phyloP scores from a whole-genome alignment of 345 rosid species.

The Kandelia obovata region DNA sequence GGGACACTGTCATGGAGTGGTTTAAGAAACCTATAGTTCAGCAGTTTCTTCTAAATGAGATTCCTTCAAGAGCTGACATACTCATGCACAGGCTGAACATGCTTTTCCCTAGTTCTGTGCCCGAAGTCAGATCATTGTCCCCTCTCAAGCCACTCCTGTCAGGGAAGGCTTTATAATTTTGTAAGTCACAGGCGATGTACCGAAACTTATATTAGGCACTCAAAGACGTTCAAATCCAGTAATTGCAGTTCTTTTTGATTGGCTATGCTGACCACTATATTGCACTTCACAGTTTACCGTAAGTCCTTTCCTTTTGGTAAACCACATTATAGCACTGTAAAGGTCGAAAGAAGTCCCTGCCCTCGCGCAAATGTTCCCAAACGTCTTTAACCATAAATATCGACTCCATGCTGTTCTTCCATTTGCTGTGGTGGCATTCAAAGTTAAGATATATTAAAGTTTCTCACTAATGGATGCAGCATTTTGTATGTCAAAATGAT shows the following conservation, averaged over 20 bases:
- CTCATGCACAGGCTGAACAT: constrained; percentile 91
- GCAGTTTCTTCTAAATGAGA: constrained; percentile 89
- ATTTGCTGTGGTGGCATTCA: background rate
- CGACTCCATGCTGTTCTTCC: background rate
- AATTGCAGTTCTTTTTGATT: background rate
- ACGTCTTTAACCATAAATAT: background rate
- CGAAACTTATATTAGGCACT: too few species aligned
- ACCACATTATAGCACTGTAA: background rate
- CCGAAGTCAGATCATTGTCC: constrained; percentile 76
- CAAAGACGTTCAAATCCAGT: too few species aligned
- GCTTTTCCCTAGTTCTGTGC: constrained; percentile 87
- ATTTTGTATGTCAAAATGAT: too few species aligned
- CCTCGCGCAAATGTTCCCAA: background rate
- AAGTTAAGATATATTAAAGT: background rate
- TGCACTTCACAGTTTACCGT: background rate
- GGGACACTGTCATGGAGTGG: constrained; percentile 93
- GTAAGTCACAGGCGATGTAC: constrained; percentile 1
- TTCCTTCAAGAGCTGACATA: constrained; percentile 81
- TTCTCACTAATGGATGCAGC: background rate
- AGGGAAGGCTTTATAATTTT: constrained; percentile 16
- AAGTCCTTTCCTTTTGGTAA: background rate
- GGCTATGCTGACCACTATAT: background rate
- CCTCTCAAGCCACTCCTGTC: constrained; percentile 45
- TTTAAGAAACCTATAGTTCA: constrained; percentile 95
- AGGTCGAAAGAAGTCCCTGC: background rate